Percentiles rank a stretch among this genome's conserved stretches.
These are phyloP conservation scores for Nakazawaea ernobii DNA, from an alignment of 805 yeast genomes.

Conservation along the genomic window DNA sequence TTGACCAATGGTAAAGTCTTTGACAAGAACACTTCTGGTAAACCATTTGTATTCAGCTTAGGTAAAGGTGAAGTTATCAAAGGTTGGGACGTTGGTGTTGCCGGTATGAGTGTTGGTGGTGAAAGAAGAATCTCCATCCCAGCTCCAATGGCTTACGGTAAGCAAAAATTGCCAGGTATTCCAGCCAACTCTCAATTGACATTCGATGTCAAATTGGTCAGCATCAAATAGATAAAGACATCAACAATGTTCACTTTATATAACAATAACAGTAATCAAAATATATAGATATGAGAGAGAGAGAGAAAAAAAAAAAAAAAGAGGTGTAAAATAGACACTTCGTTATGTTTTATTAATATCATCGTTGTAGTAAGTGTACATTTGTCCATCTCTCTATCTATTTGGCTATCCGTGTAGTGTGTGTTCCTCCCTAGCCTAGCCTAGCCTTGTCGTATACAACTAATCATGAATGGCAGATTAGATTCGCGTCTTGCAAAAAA, in stretches of 20 bases:
- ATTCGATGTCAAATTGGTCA: conserved; percentile 90
- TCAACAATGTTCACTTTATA: neutral
- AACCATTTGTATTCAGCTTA: conserved; percentile 85
- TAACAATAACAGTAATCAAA: too few relatives aligned
- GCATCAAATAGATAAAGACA: conserved; percentile 56
- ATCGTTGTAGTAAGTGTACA: too few relatives aligned
- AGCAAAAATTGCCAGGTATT: conserved; percentile 89
- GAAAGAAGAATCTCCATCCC: conserved; percentile 98
- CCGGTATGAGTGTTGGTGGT: conserved; percentile 98
- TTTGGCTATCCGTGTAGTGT: too few relatives aligned
- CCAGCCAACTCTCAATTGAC: conserved; percentile 97
- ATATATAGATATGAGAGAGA: too few relatives aligned
- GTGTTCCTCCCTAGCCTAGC: too few relatives aligned
- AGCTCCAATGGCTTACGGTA: conserved; percentile 94
- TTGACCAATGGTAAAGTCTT: conserved; percentile 93
- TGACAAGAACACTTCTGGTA: conserved; percentile 96
- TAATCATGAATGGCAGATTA: too few relatives aligned
- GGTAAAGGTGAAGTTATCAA: conserved; percentile 98
- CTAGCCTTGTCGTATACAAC: too few relatives aligned
- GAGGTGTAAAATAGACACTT: too few relatives aligned
- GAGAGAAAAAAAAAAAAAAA: too few relatives aligned
- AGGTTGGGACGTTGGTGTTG: conserved; percentile 98
- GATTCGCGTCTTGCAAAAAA: too few relatives aligned
- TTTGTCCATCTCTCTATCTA: too few relatives aligned
- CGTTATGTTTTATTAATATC: too few relatives aligned